Base-by-base conservation (phyloP, 768 basidiomycete species). In the Podaxis rugospora region DNA sequence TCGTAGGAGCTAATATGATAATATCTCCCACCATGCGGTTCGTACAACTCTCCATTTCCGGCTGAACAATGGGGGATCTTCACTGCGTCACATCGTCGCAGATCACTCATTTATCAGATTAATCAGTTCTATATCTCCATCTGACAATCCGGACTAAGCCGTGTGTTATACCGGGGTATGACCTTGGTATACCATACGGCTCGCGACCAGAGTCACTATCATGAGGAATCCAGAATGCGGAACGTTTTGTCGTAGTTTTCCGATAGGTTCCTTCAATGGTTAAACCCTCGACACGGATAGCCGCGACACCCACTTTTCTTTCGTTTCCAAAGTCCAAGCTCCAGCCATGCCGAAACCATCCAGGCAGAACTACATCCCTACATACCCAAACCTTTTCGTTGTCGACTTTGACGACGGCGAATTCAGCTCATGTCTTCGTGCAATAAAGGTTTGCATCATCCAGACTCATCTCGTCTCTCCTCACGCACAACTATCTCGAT, bases 391-490 rank as follows among this genome's bases (percentile, higher is more conserved):
- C 27, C 40, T 42, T 42, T 72, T 80, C 57, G 23, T 73, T 47
- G 78, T 80, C 7, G 68, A 77, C 49, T 75, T 75, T 51, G 62
- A 63, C 5, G 64, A 71, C 6, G 79, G 76, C 10, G 71, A 74
- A 5, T 80, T 72, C 63, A 64, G 58, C 25, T 79, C 79, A 7
- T 72, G 66, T 9, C 63, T 80, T 40, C 74, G 68, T 62, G 65
- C 78, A n/a, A 63, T 65, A 21, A 71, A 71, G 72, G 79, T 76
- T 32, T 9, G 66, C 9, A 25, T 10, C 21, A 9, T 13, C 11
- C 25, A 5, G 16, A 35, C 4, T 18, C 23, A 18, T 36, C 46
- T 32, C 35, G 51, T 51, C 35, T 5, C 23, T 16, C 36, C 23
- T 11, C 23, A 25, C 11, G 21, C 11, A 54, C 9, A 49, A 42